Conservation (phyloP, 2,329 filamentous ascomycete genomes). For the Huntiella moniliformis region DNA sequence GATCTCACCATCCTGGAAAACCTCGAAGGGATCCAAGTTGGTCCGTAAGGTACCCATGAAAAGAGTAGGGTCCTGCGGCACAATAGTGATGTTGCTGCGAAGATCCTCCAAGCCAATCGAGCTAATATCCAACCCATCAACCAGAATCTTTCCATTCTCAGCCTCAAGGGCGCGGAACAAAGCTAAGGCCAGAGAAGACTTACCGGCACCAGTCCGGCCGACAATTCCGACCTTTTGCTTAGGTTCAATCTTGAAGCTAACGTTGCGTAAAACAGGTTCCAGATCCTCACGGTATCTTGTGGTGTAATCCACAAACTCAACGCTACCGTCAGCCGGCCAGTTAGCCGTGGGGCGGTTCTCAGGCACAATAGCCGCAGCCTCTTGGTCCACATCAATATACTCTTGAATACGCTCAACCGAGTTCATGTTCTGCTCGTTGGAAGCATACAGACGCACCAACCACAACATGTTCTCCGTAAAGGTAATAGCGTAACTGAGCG, state of each 20-base stretch:
- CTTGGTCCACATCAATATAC: conserved; percentile 89
- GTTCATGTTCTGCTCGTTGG: conserved; percentile 99
- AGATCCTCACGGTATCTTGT: conserved; percentile 78
- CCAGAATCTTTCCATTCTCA: conserved; percentile 70
- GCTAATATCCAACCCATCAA: conserved; percentile 82
- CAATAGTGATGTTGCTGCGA: conserved; percentile 86
- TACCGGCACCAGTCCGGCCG: conserved; percentile 84
- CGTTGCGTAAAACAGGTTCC: conserved; percentile 64
- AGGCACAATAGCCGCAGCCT: conserved; percentile 60
- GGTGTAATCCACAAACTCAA: conserved; percentile 77
- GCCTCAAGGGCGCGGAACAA: conserved; percentile 89
- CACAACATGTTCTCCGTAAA: conserved; percentile 95
- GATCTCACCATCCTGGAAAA: conserved; percentile 80
- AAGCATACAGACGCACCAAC: conserved; percentile 83
- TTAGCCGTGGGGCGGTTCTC: conserved; percentile 57
- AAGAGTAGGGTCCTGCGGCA: conserved; percentile 88
- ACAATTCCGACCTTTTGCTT: conserved; percentile 92
- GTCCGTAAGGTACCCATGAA: conserved; percentile 82
- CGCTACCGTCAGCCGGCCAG: conserved; percentile 72
- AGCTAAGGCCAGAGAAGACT: conserved; percentile 83
- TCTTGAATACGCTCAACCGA: conserved; percentile 95
- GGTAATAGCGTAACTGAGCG: conserved; percentile 84
- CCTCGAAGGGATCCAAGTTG: conserved; percentile 81
- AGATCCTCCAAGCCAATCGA: conserved; percentile 83
- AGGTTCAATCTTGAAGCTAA: conserved; percentile 72